phyloP scores from a whole-genome alignment of 2,329 filamentous ascomycete species.

The Aphanoascus verrucosus region DNA sequence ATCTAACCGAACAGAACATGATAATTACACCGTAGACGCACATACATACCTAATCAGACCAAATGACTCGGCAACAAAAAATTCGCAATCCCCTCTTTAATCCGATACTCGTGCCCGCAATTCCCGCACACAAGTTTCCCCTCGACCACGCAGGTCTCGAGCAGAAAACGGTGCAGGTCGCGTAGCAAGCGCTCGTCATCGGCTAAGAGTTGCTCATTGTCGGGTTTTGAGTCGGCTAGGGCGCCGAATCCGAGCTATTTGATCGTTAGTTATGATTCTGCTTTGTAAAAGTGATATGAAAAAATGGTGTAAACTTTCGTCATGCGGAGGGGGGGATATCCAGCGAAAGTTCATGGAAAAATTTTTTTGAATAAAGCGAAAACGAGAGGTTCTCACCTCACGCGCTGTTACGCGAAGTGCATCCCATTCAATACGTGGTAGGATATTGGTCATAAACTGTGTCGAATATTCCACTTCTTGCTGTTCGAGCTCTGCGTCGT shows the following conservation, averaged over 20 bases:
- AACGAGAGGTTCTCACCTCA: conserved; percentile 39
- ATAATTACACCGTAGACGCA: no score
- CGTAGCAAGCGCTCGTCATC: conserved; percentile 58
- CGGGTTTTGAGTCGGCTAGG: conserved; percentile 55
- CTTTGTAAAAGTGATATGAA: no score
- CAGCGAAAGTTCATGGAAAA: no score
- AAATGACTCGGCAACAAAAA: conserved; percentile 89
- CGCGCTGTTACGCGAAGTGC: conserved; percentile 63
- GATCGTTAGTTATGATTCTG: no score
- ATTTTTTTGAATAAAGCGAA: not conserved
- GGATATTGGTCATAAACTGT: conserved; percentile 68
- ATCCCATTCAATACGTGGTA: conserved; percentile 81
- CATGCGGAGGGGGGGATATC: no score
- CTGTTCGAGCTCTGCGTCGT: conserved; percentile 80
- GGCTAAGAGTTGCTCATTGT: conserved; percentile 45
- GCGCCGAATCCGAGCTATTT: conserved; percentile 65
- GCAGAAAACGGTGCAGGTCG: conserved; percentile 68
- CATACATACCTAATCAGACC: no score
- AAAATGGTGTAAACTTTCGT: no score
- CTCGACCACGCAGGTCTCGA: conserved; percentile 82
- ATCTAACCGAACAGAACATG: no score
- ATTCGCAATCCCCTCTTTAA: conserved; percentile 94
- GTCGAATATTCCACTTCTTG: conserved; percentile 72
- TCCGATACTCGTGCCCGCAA: conserved; percentile 86
- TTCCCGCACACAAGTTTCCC: conserved; percentile 83